Evolutionary conservation across 768 basidiomycete genomes (phyloP).

Genomic region (Boletus eberwhitei): DNA sequence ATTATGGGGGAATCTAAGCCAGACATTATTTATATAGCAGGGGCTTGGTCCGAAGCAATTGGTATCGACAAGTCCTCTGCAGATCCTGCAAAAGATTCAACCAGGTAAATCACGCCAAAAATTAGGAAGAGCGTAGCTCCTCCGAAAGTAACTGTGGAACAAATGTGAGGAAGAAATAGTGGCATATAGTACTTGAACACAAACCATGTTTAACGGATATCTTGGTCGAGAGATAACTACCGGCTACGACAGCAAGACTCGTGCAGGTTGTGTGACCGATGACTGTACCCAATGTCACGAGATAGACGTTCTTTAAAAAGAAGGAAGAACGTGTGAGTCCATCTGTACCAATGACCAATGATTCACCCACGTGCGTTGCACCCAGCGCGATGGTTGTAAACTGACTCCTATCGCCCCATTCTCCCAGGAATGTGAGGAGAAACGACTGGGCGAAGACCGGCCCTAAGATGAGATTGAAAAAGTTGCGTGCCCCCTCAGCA

Average conservation of each 20-base stretch:
- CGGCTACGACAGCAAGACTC: slow-evolving; percentile 87
- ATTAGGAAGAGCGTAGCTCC: slow-evolving; percentile 81
- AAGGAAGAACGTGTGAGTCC: slow-evolving; percentile 1
- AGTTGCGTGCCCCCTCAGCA: slow-evolving; percentile 72
- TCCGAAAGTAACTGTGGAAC: slow-evolving; percentile 67
- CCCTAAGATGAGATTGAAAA: slow-evolving; percentile 77
- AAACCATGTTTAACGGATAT: slow-evolving; percentile 90
- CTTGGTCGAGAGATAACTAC: slow-evolving; percentile 87
- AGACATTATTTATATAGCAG: slow-evolving; percentile 1
- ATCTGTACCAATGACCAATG: not conserved
- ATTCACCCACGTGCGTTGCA: slow-evolving; percentile 78
- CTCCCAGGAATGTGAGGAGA: slow-evolving; percentile 93
- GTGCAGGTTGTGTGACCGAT: slow-evolving; percentile 88
- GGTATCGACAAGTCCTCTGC: slow-evolving; percentile 21
- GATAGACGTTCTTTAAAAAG: slow-evolving; percentile 73
- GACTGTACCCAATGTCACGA: slow-evolving; percentile 88
- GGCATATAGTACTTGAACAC: slow-evolving; percentile 28
- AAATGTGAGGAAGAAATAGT: not conserved
- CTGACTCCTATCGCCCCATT: slow-evolving; percentile 98
- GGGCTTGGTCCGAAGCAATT: slow-evolving; percentile 5
- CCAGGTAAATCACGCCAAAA: slow-evolving; percentile 77
- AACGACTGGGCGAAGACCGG: slow-evolving; percentile 97
- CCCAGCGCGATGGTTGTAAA: slow-evolving; percentile 95
- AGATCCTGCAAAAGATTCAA: slow-evolving; percentile 47
- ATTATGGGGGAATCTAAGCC: not conserved